A percentile compares a stretch with the other conserved stretches of the same genome.
Conservation (phyloP, 768 basidiomycete genomes). For the Lepiota venenata region DNA sequence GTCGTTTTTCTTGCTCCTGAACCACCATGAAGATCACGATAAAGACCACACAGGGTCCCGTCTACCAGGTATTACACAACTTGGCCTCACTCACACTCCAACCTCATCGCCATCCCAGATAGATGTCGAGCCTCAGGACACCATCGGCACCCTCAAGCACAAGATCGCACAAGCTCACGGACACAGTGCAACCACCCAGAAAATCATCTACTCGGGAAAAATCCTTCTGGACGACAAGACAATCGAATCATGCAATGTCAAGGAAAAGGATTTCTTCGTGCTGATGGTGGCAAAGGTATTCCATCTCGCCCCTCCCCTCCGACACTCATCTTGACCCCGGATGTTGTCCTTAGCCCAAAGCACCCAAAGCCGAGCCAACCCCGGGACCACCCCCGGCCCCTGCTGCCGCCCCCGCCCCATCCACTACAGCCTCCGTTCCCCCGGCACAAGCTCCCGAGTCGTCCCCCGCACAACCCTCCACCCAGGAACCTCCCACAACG, state of each 20-base stretch:
- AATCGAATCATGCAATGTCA: slow-evolving; percentile 84
- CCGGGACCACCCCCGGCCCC: slow-evolving; percentile 2
- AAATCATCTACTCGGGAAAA: slow-evolving; percentile 96
- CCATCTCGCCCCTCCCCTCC: slow-evolving; percentile 11
- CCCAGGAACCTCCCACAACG: slow-evolving; percentile 11
- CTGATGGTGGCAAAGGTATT: slow-evolving; percentile 97
- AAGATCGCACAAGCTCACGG: slow-evolving; percentile 80
- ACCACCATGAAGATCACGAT: slow-evolving; percentile 86
- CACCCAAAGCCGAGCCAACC: slow-evolving; percentile 7
- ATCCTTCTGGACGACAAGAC: slow-evolving; percentile 87
- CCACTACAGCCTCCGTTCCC: slow-evolving; percentile 27
- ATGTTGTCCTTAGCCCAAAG: slow-evolving; percentile 44
- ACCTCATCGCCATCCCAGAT: slow-evolving; percentile 37
- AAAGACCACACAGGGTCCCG: slow-evolving; percentile 93
- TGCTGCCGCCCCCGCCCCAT: slow-evolving; percentile 30
- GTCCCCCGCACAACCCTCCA: slow-evolving; percentile 26
- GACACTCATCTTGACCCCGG: not conserved
- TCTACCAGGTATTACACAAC: slow-evolving; percentile 58
- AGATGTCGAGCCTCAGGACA: slow-evolving; percentile 74
- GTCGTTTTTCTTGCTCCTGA: slow-evolving; percentile 14
- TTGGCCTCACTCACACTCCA: not conserved
- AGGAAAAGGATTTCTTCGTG: slow-evolving; percentile 99
- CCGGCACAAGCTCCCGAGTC: slow-evolving; percentile 25
- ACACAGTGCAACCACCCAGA: slow-evolving; percentile 73
- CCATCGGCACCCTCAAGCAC: slow-evolving; percentile 74